A percentile compares a stretch with the other conserved stretches of the same genome.
Evolutionary conservation across 495 filamentous ascomycete species (phyloP).

Genomic region (Trichoderma asperelloides): DNA sequence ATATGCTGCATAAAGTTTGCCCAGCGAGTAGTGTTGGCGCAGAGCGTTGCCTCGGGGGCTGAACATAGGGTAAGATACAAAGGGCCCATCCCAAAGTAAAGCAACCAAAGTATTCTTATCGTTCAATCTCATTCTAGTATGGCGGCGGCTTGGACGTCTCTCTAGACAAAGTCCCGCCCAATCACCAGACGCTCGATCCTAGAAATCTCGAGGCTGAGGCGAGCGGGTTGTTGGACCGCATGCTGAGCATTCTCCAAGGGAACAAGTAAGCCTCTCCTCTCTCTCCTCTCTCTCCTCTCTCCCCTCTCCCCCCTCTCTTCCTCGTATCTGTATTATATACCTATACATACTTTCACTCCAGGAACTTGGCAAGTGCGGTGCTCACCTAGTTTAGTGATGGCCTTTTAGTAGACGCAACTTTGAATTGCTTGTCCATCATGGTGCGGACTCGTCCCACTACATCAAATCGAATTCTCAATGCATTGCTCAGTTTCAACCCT

Average conservation of each 20-base stretch:
- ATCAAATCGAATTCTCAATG: slow-evolving; percentile 72
- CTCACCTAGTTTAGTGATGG: slow-evolving; percentile 53
- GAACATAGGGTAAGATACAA: slow-evolving; percentile 67
- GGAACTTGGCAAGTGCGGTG: slow-evolving; percentile 8
- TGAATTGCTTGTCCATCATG: slow-evolving; percentile 76
- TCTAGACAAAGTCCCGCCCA: slow-evolving; percentile 71
- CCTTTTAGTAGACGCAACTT: slow-evolving; percentile 80
- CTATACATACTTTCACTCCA: no score
- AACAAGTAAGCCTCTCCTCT: slow-evolving; percentile 33
- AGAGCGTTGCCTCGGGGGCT: slow-evolving; percentile 71
- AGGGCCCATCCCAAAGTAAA: neutral
- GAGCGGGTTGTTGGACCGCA: slow-evolving; percentile 77
- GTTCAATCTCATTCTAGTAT: slow-evolving; percentile 38
- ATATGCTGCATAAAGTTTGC: slow-evolving; percentile 96
- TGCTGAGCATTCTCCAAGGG: slow-evolving; percentile 81
- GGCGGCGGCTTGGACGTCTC: slow-evolving; percentile 83
- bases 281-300: no score
- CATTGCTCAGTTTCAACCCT: slow-evolving; percentile 87
- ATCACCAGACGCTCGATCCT: slow-evolving; percentile 67
- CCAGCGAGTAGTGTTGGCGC: slow-evolving; percentile 83
- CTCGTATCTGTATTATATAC: neutral
- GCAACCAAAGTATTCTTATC: neutral
- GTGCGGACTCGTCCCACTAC: slow-evolving; percentile 72
- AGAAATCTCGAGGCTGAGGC: slow-evolving; percentile 83
- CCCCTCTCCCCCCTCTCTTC: neutral